These are phyloP conservation scores for Aureobasidium sp. DNA, from an alignment of 2,329 filamentous ascomycete species.

Conservation along the genomic window DNA sequence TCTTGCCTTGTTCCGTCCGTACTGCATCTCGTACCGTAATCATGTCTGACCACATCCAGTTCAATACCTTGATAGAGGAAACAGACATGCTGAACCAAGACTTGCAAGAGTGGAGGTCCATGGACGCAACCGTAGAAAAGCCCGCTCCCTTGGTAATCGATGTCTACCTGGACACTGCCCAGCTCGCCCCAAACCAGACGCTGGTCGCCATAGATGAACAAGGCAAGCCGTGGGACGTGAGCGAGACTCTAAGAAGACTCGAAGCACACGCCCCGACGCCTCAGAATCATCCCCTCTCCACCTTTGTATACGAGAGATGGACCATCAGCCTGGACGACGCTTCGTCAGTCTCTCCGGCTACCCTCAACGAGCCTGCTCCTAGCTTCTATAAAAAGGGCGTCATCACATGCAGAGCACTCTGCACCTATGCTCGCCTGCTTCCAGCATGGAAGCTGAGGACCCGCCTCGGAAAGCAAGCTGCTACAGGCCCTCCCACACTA, in stretches of 20 bases:
- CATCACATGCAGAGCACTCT: slow-evolving; percentile 85
- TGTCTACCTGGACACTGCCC: slow-evolving; percentile 60
- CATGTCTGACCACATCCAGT: slow-evolving; percentile 49
- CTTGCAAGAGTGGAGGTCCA: slow-evolving; percentile 71
- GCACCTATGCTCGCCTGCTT: slow-evolving; percentile 71
- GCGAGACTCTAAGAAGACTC: slow-evolving; percentile 68
- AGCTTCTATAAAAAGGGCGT: slow-evolving; percentile 97
- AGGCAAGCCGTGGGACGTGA: slow-evolving; percentile 88
- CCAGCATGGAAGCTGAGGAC: slow-evolving; percentile 83
- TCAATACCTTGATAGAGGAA: slow-evolving; percentile 90
- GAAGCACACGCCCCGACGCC: slow-evolving; percentile 42
- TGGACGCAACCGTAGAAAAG: slow-evolving; percentile 66
- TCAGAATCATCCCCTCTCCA: slow-evolving; percentile 45
- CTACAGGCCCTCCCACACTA: slow-evolving; percentile 51
- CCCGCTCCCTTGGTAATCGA: slow-evolving; percentile 86
- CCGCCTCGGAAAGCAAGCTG: slow-evolving; percentile 61
- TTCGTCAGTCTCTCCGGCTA: slow-evolving; percentile 47
- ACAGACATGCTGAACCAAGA: slow-evolving; percentile 81
- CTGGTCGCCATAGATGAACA: slow-evolving; percentile 81
- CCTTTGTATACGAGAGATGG: slow-evolving; percentile 89
- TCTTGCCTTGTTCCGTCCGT: not conserved
- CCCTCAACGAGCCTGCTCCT: slow-evolving; percentile 58
- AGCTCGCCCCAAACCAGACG: slow-evolving; percentile 75
- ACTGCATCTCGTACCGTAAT: not conserved
- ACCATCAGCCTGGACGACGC: slow-evolving; percentile 68